Evolutionary conservation across 345 rosid genomes (phyloP).

Genomic region (Eutrema yunnanense): DNA sequence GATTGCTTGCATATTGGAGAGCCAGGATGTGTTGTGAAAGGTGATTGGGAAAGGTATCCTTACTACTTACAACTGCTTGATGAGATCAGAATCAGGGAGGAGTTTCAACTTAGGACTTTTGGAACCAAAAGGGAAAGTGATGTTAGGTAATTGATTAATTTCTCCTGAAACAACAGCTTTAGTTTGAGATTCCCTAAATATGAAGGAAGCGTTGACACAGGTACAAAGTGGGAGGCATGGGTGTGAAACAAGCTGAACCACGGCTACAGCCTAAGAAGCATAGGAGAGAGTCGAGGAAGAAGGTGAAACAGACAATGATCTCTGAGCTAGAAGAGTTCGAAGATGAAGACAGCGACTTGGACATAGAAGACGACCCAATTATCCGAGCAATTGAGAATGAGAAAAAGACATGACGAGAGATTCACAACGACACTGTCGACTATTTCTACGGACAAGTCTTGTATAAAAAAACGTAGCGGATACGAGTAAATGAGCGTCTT

Average conservation of each 20-base stretch:
- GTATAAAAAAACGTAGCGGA: not conserved
- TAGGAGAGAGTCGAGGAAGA: slow-evolving; percentile 73
- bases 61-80: slow-evolving; percentile 78
- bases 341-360: slow-evolving; percentile 41
- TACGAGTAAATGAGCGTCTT: not conserved
- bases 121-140: slow-evolving; percentile 88
- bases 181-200: not conserved
- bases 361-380: slow-evolving; percentile 59
- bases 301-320: slow-evolving; percentile 58
- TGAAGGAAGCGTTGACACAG: slow-evolving; percentile 29
- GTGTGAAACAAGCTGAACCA: slow-evolving; percentile 79
- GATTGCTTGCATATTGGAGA: slow-evolving; percentile 86
- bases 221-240: slow-evolving; percentile 75
- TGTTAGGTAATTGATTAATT: slow-evolving; percentile 49
- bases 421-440: not conserved
- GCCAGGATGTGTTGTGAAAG: slow-evolving; percentile 74
- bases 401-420: not conserved
- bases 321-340: slow-evolving; percentile 54
- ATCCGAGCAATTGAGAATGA: slow-evolving; percentile 50
- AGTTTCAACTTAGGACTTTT: slow-evolving; percentile 76
- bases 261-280: slow-evolving; percentile 75
- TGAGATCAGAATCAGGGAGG: slow-evolving; percentile 84
- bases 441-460: not conserved
- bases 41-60: slow-evolving; percentile 83
- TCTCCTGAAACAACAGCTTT: not conserved